Percentiles rank a stretch among this genome's conserved stretches.
Conservation (phyloP, 1,139 yeast species). For the Suhomyces chickasaworum region DNA sequence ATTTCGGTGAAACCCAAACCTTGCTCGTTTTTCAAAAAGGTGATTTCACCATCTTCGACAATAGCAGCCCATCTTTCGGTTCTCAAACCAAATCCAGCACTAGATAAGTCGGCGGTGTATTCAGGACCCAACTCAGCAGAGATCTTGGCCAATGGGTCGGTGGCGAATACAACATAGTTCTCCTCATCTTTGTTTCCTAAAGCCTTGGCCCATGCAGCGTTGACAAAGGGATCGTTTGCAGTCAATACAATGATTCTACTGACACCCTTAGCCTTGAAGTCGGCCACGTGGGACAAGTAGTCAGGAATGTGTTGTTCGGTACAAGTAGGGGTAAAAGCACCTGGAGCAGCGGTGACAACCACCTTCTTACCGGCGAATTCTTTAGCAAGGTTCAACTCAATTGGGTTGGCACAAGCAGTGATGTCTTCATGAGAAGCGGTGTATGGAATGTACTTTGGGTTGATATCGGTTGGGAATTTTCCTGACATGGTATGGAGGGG, state of each 20-base stretch:
- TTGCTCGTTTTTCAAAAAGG: slow-evolving; percentile 56
- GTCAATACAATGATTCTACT: slow-evolving; percentile 71
- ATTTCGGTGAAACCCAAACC: slow-evolving; percentile 56
- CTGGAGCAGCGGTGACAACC: slow-evolving; percentile 71
- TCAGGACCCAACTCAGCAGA: slow-evolving; percentile 63
- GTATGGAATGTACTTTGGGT: slow-evolving; percentile 61
- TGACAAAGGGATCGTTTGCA: slow-evolving; percentile 79
- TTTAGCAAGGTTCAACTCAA: slow-evolving; percentile 50
- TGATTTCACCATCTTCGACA: slow-evolving; percentile 21
- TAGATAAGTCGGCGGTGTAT: slow-evolving; percentile 49
- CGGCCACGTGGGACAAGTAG: slow-evolving; percentile 53
- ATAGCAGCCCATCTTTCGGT: slow-evolving; percentile 22
- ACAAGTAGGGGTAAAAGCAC: slow-evolving; percentile 49
- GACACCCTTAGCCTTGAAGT: slow-evolving; percentile 68
- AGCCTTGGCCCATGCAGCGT: slow-evolving; percentile 79
- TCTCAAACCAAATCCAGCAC: slow-evolving; percentile 40
- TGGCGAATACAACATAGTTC: slow-evolving; percentile 62
- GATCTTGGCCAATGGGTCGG: slow-evolving; percentile 70
- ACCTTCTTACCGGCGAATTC: slow-evolving; percentile 48
- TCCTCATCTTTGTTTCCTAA: slow-evolving; percentile 48
- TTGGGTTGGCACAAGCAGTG: slow-evolving; percentile 47
- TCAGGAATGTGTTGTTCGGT: slow-evolving; percentile 83
- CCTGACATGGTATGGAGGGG: slow-evolving; percentile 19
- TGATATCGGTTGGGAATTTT: slow-evolving; percentile 53
- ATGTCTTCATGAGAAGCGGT: slow-evolving; percentile 43